These are phyloP conservation scores for Paramyrothecium roridum DNA, from an alignment of 2,329 filamentous ascomycete genomes.

Conservation along the genomic window DNA sequence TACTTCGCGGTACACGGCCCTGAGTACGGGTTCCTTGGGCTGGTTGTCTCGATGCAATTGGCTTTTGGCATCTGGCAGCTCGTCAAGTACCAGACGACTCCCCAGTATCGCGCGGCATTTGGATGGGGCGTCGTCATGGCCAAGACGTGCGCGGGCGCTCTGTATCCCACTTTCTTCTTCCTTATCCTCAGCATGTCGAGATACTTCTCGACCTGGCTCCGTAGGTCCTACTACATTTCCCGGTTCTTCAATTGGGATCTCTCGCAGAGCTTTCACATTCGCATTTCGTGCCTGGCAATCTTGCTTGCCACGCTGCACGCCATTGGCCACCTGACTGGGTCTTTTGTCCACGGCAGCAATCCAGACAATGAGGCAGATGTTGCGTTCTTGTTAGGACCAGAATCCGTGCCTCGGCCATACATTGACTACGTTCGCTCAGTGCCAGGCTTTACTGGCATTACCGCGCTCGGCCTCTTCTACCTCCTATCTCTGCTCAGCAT, in stretches of 20 bases:
- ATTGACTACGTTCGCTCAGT: conserved; percentile 41
- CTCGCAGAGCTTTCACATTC: conserved; percentile 52
- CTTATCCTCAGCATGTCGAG: conserved; percentile 56
- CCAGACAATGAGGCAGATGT: conserved; percentile 40
- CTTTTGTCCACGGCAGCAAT: conserved; percentile 47
- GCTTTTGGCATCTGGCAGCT: conserved; percentile 54
- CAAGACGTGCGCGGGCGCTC: conserved; percentile 50
- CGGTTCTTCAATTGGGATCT: conserved; percentile 57
- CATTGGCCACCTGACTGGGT: conserved; percentile 50
- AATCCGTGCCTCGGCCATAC: conserved; percentile 41
- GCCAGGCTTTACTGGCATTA: conserved; percentile 49
- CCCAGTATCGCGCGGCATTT: conserved; percentile 43
- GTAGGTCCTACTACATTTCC: conserved; percentile 48
- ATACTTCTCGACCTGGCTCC: conserved; percentile 50
- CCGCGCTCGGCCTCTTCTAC: conserved; percentile 47
- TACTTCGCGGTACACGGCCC: conserved; percentile 56
- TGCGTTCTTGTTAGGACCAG: conserved; percentile 38
- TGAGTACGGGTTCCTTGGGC: conserved; percentile 43
- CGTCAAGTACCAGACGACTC: conserved; percentile 45
- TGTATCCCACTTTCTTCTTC: conserved; percentile 58
- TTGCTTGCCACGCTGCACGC: conserved; percentile 49
- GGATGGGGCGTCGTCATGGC: conserved; percentile 55
- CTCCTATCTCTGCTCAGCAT: conserved; percentile 44
- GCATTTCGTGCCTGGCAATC: conserved; percentile 48
- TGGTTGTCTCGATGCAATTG: conserved; percentile 45